Base-by-base conservation (phyloP, 345 rosid species). In the Pseudoturritis turrita region DNA sequence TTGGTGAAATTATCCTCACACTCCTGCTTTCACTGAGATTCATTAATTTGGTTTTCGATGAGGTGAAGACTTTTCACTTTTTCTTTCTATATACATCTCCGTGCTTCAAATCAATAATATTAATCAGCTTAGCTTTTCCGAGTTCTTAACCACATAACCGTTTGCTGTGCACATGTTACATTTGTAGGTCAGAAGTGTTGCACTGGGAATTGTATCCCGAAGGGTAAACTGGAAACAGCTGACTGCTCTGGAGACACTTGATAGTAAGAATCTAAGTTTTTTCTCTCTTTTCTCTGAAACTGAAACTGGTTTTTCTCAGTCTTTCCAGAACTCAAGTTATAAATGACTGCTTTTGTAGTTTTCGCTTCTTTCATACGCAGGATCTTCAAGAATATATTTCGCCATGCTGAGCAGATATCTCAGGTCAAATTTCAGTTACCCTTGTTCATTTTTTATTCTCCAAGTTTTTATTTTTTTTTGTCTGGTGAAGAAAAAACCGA, bases 401-500 rank as follows among this genome's bases (percentile, higher is more conserved):
- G 80, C 68, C 98, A 94, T 64, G 91, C 98, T 0, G 95, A 89
- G 83, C 97, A 94, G 79, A 91, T 94, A 77, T 89, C 98, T 15
- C 96, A 93, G 98, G 98, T 93, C 66, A 28, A 13, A 21, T 39
- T 62, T 66, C 23, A 5, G 15, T 35, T 47, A 62, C 31, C 58
- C 12, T 21, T 58, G 18, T 40, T 46, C 62, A 45, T 43, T 23
- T 12, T 6, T 60, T 21, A 50, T 62, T 36, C 59, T 71, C 7
- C 70, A 49, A 49, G 7, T 3, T 15, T 3, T 15, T 39, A 7
- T 31, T 3, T 18, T 3, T 18, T 10, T 14, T 8, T 35, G 17
- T 68, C 36, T 55, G n/a, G 41, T 18, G 49, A n/a, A 13, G 15
- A 62, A 15, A 62, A 11, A 5, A 22, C 21, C 0, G 28, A 62